A percentile compares a stretch with the other conserved stretches of the same genome.
Conservation (phyloP, 495 filamentous ascomycete species). For the Penicillium argentinense region DNA sequence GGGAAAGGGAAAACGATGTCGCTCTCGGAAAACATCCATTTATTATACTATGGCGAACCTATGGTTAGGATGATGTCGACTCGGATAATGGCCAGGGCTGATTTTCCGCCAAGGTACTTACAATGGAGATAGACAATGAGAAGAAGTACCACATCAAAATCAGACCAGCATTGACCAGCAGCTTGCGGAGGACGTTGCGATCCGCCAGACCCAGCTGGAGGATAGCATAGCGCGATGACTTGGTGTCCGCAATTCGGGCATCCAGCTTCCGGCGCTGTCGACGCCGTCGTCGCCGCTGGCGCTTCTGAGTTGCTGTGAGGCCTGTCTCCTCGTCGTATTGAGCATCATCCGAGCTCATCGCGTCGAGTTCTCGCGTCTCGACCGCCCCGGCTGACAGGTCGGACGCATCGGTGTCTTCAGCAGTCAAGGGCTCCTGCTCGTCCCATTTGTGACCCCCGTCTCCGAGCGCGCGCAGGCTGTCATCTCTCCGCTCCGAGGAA, state of each 20-base stretch:
- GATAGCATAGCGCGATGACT: slow-evolving; percentile 42
- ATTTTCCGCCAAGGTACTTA: slow-evolving; percentile 45
- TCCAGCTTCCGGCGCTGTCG: slow-evolving; percentile 69
- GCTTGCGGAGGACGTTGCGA: slow-evolving; percentile 63
- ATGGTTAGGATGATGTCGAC: no score
- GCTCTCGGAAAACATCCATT: slow-evolving; percentile 96
- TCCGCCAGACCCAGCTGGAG: slow-evolving; percentile 48
- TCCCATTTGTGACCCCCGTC: slow-evolving; percentile 37
- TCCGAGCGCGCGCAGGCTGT: slow-evolving; percentile 28
- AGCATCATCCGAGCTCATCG: slow-evolving; percentile 64
- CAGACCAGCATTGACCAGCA: slow-evolving; percentile 69
- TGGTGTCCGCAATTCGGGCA: slow-evolving; percentile 64
- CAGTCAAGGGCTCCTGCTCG: slow-evolving; percentile 35
- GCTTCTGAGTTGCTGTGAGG: slow-evolving; percentile 69
- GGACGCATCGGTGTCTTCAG: slow-evolving; percentile 45
- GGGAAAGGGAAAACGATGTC: slow-evolving; percentile 91
- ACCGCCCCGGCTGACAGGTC: slow-evolving; percentile 48
- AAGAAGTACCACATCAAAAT: slow-evolving; percentile 94
- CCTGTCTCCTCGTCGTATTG: slow-evolving; percentile 90
- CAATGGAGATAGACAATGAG: slow-evolving; percentile 90
- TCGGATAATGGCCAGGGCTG: neutral
- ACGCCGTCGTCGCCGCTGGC: slow-evolving; percentile 63
- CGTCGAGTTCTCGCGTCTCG: slow-evolving; percentile 59
- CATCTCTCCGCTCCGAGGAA: slow-evolving; percentile 49
- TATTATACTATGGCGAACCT: slow-evolving; percentile 90